Evolutionary conservation across 441 rosid genomes (phyloP).

Genomic region (Erysimum cheiri): DNA sequence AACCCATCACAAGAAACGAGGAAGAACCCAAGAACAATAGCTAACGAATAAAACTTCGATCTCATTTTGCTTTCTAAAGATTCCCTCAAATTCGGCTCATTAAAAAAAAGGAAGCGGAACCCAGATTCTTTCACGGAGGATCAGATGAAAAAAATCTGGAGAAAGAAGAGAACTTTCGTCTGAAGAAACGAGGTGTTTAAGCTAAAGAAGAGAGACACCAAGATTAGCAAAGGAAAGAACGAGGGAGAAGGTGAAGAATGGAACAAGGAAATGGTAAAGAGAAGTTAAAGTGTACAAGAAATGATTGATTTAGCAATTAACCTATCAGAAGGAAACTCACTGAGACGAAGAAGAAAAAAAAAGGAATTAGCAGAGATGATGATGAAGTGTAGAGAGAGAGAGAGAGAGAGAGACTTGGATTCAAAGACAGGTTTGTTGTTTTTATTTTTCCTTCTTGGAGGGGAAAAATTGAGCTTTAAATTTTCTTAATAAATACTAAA

Average conservation of each 20-base stretch:
- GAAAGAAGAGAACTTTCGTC: slow-evolving; percentile 30
- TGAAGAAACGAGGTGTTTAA: slow-evolving; percentile 41
- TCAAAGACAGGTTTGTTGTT: slow-evolving; percentile 77
- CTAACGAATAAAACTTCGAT: slow-evolving; percentile 46
- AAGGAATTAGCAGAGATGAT: slow-evolving; percentile 42
- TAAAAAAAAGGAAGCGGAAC: slow-evolving; percentile 20
- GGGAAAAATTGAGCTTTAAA: slow-evolving; percentile 30
- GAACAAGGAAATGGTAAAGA: slow-evolving; percentile 33
- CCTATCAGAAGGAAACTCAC: slow-evolving; percentile 55
- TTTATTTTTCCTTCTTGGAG: slow-evolving; percentile 39
- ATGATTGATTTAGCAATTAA: slow-evolving; percentile 54
- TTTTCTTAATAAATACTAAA: not conserved
- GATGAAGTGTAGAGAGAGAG: slow-evolving; percentile 40
- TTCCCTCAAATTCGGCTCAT: slow-evolving; percentile 49
- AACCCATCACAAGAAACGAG: slow-evolving; percentile 58
- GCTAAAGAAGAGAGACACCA: slow-evolving; percentile 42
- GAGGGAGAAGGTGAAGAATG: slow-evolving; percentile 10
- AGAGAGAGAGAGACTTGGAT: slow-evolving; percentile 71
- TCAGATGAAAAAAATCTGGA: slow-evolving; percentile 33
- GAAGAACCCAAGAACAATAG: slow-evolving; percentile 51
- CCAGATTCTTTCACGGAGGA: slow-evolving; percentile 43
- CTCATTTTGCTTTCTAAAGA: slow-evolving; percentile 55
- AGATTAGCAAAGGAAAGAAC: slow-evolving; percentile 30
- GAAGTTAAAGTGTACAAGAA: slow-evolving; percentile 44
- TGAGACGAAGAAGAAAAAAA: slow-evolving; percentile 6